These are phyloP conservation scores for Kwoniella dendrophila DNA, from an alignment of 768 basidiomycete species.

Conservation along the genomic window DNA sequence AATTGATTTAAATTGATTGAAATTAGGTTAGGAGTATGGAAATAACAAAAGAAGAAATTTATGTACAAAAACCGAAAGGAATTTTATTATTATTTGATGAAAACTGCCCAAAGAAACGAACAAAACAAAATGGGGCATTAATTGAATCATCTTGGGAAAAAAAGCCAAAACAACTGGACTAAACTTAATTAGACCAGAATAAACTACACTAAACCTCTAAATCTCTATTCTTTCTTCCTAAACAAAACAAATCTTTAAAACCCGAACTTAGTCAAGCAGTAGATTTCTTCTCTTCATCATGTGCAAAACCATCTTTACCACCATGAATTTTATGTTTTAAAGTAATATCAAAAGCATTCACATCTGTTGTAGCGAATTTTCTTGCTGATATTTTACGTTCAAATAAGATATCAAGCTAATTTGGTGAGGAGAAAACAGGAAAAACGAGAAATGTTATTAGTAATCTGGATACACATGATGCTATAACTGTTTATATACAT, in stretches of 20 bases:
- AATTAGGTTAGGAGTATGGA: too few species aligned
- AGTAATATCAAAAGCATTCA: constrained; percentile 35
- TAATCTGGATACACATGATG: too few species aligned
- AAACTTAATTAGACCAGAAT: too few species aligned
- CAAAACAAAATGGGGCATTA: too few species aligned
- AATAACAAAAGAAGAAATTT: too few species aligned
- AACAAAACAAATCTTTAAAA: not conserved
- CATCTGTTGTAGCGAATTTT: constrained; percentile 51
- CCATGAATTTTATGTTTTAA: constrained; percentile 12
- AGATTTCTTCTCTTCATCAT: constrained; percentile 18
- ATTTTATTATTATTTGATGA: too few species aligned
- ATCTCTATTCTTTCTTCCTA: not conserved
- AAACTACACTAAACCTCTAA: not conserved
- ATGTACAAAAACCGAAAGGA: too few species aligned
- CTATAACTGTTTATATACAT: not conserved
- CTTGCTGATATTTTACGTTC: constrained; percentile 54
- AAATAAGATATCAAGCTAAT: constrained; percentile 56
- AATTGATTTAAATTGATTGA: too few species aligned
- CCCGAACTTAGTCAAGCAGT: constrained; percentile 2
- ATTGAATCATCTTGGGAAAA: too few species aligned
- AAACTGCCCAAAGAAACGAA: too few species aligned
- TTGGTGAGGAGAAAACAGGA: too few species aligned
- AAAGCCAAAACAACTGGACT: too few species aligned
- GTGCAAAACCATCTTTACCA: constrained; percentile 17
- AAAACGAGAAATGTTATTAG: not conserved